Evolutionary conservation across 257 asterid species (phyloP).

Genomic region (Salvia hispanica): DNA sequence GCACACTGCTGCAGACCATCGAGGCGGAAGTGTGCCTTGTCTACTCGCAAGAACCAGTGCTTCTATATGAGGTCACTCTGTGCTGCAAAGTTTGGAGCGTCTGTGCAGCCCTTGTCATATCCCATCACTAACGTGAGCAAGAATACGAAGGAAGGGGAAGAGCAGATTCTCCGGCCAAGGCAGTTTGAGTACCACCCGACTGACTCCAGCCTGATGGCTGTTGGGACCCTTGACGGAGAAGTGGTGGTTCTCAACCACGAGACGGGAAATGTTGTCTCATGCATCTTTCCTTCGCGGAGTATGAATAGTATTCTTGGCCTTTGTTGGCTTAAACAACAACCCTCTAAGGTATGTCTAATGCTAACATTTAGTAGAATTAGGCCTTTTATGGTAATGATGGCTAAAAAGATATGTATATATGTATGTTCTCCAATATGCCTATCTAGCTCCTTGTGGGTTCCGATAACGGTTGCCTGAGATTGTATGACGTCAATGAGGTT

Average conservation of each 20-base stretch:
- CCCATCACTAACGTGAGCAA: conserved; percentile 39
- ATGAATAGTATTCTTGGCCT: conserved; percentile 62
- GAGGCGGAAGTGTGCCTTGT: conserved; percentile 34
- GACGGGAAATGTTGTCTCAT: conserved; percentile 46
- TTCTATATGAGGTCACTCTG: conserved; percentile 67
- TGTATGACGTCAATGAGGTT: conserved; percentile 58
- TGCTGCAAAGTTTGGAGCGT: conserved; percentile 62
- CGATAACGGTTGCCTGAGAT: conserved; percentile 67
- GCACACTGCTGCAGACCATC: conserved; percentile 18
- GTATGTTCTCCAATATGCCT: conserved; percentile 13
- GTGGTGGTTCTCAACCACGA: conserved; percentile 73
- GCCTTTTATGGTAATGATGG: conserved; percentile 5
- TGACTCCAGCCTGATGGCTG: conserved; percentile 74
- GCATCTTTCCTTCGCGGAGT: conserved; percentile 43
- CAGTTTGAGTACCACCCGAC: conserved; percentile 88
- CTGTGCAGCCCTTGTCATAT: conserved; percentile 41
- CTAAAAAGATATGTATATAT: conserved; percentile 27
- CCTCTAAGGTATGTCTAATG: conserved; percentile 59
- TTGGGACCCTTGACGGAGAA: conserved; percentile 89
- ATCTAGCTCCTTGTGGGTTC: conserved; percentile 77
- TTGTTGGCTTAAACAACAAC: conserved; percentile 76
- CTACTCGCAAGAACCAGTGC: conserved; percentile 44
- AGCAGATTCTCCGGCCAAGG: conserved; percentile 62
- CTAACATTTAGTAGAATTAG: neutral
- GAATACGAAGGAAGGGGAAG: conserved; percentile 27